Evolutionary conservation across 805 yeast genomes (phyloP), one percentile per base, ranked within the genome.

Genomic region (Pichia phayaonensis): DNA sequence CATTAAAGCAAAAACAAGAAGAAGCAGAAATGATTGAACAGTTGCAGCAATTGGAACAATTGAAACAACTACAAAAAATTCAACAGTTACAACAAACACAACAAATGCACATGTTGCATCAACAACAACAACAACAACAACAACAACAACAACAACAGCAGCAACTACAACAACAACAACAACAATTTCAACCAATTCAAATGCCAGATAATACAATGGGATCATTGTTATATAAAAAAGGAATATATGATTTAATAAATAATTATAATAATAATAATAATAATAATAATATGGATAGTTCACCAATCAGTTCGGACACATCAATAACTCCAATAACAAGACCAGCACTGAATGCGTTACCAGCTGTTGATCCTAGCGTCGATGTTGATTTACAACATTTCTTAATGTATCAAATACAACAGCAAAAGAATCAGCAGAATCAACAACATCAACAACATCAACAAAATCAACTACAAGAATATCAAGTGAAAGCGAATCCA

Each of bases 1-100:
- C 36, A 2, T 41, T 49, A 18, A 45, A 49, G 22, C 45, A 49
- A 26, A 44, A 49, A 18, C 48, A 44, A 21, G 18, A 45, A 24
- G 40, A 49, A 36, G 47, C 47, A n/a, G 42, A 45, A 42, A 31
- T 42, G 24, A 27, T 23, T 16, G 34, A 42, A n/a, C 24, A 24
- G 13, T 31, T 29, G 16, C 50, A 34, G 29, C 29, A 20, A 21
- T 42, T 24, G 20, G 40, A 36, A 15, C 42, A 44, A 40, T 21
- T 29, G 18, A 40, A 40, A 36, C 45, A 50, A 38, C 42, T 44
- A 13, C 49, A 51, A 27, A 40, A 47, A 18, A 18, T 39, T 2
- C 44, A 45, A 31, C 24, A 38, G 18, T 7, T 42, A 13, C 43
- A 47, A 29, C 52, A 44, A 24, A n/a, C 26, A 12, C 47, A 51